Conservation (phyloP, 257 asterid species). For the Thymus quinquecostatus region DNA sequence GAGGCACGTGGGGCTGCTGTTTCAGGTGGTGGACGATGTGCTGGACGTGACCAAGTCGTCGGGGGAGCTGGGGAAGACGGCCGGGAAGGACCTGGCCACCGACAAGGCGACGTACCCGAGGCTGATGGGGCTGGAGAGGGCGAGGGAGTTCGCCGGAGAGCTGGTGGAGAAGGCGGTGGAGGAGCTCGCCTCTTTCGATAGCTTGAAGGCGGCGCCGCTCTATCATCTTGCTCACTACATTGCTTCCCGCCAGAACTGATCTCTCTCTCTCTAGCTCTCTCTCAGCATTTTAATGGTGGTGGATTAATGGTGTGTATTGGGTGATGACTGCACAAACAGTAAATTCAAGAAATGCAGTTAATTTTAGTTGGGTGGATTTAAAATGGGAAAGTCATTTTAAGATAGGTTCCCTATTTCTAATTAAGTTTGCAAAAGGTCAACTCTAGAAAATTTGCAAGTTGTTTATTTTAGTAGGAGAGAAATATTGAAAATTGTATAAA, state of each 20-base stretch:
- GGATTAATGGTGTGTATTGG: neutral
- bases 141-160: constrained; percentile 48
- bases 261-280: neutral
- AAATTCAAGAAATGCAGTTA: too few relatives aligned
- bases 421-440: too few relatives aligned
- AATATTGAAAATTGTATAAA: too few relatives aligned
- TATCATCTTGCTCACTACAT: constrained; percentile 62
- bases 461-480: too few relatives aligned
- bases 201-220: constrained; percentile 60
- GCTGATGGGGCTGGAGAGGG: constrained; percentile 66
- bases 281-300: neutral
- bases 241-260: constrained; percentile 56
- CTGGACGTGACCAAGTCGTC: constrained; percentile 66
- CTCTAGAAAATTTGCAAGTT: too few relatives aligned
- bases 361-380: too few relatives aligned
- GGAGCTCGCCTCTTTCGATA: constrained; percentile 58
- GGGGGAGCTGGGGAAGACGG: constrained; percentile 64
- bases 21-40: constrained; percentile 82
- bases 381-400: too few relatives aligned
- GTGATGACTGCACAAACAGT: neutral
- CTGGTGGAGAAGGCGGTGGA: constrained; percentile 55
- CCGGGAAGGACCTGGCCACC: constrained; percentile 61
- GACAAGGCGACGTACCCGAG: constrained; percentile 70
- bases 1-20: constrained; percentile 57
- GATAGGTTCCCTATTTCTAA: too few relatives aligned